Evolutionary conservation across 2,329 filamentous ascomycete species (phyloP), one percentile per base, ranked within the genome.

Genomic region (Tothia fuscella): DNA sequence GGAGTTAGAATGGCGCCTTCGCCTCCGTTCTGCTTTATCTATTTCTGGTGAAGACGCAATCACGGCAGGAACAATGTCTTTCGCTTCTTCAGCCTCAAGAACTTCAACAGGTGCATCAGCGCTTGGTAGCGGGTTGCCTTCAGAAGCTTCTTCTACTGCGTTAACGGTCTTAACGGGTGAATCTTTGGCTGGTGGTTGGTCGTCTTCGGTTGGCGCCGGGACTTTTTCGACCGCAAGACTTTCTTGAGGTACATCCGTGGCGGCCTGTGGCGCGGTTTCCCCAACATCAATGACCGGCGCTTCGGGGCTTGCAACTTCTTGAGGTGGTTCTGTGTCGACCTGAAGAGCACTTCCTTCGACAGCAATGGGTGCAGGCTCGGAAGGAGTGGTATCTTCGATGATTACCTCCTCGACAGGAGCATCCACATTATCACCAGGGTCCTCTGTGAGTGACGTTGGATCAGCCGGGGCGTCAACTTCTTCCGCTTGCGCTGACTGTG

Each of bases 1-100:
- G 16, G 22, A 3, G 26, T 22, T 29, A 14, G 38, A 40, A 19
- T 26, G 38, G 19, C 38, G 38, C 16, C 38, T 29, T 30, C 38
- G 38, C 22, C 26, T 14, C 5, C 31, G 25, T 12, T 19, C 20
- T 32, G 16, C 7, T 20, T 32, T 40, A 13, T 32, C 22, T 16
- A 17, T 5, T n/a, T 40, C 38, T 22, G 38, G 16, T 26, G 38
- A 29, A 19, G 38, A 5, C 22, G 38, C 25, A 16, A 40, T 21
- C 3, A 30, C 26, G 6, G 38, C 26, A 4, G 38, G 38, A 12
- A 40, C 4, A n/a, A 32, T n/a, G 4, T 40, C 36, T 6, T n/a
- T 16, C 7, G 24, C 36, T 21, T 39, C 26, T 6, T 31, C 16
- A 14, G 25, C 16, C 7, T 9, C 31, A 9, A 10, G 26, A 29